A percentile compares a stretch with the other conserved stretches of the same genome.
Evolutionary conservation across 495 filamentous ascomycete genomes (phyloP).

Genomic region (Neurospora tetrasperma): DNA sequence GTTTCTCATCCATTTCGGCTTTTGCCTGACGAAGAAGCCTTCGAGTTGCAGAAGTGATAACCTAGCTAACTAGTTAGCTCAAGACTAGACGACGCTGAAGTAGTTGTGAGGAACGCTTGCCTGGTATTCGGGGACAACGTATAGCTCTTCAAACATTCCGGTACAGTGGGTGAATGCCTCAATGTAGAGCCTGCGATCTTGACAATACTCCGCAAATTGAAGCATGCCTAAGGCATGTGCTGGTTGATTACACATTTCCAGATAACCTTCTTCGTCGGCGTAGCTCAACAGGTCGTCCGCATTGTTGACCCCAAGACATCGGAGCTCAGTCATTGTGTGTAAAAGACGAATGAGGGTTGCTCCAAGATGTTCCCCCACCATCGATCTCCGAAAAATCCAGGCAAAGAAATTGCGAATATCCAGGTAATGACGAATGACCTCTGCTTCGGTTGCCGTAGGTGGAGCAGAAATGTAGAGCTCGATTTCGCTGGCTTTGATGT

Average conservation of each 20-base stretch:
- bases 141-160: conserved; percentile 51
- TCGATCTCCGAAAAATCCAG: conserved; percentile 47
- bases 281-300: conserved; percentile 44
- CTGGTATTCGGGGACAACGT: conserved; percentile 42
- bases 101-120: conserved; percentile 23
- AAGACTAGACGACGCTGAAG: background rate
- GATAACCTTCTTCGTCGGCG: conserved; percentile 50
- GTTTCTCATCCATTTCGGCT: conserved; percentile 51
- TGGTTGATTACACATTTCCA: conserved; percentile 46
- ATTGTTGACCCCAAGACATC: conserved; percentile 35
- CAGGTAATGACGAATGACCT: conserved; percentile 46
- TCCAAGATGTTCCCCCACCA: conserved; percentile 52
- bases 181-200: conserved; percentile 46
- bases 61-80: conserved; percentile 24
- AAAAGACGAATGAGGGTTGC: conserved; percentile 45
- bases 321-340: conserved; percentile 46
- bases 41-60: conserved; percentile 43
- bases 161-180: conserved; percentile 58
- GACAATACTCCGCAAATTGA: conserved; percentile 49
- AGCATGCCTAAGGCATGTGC: conserved; percentile 51
- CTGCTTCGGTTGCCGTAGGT: conserved; percentile 32
- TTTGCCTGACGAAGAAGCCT: conserved; percentile 49
- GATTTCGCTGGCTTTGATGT: conserved; percentile 14
- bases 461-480: conserved; percentile 58
- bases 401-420: conserved; percentile 62